phyloP scores from a whole-genome alignment of 2,329 filamentous ascomycete genomes.

The Alternaria sp. region DNA sequence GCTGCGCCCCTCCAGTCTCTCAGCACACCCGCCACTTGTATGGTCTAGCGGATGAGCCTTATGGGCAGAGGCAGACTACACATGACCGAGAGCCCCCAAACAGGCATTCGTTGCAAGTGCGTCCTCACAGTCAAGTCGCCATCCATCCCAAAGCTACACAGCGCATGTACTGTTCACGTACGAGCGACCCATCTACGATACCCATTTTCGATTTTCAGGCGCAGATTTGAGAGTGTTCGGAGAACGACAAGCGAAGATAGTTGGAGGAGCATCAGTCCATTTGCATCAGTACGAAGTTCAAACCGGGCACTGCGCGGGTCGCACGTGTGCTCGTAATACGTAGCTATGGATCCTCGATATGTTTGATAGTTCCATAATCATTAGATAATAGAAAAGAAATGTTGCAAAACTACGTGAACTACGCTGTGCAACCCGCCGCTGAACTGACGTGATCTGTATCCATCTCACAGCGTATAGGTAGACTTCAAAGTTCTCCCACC shows the following conservation, averaged over 20 bases:
- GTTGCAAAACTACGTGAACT: neutral
- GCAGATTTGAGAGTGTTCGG: neutral
- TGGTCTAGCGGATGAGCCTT: neutral
- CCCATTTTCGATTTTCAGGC: too few relatives aligned
- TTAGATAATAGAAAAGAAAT: neutral
- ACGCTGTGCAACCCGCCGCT: fast-evolving
- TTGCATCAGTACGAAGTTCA: neutral
- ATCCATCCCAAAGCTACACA: neutral
- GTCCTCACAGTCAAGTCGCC: neutral
- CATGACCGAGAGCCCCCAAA: neutral
- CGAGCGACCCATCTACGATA: neutral
- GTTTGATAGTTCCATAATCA: neutral
- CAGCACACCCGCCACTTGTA: neutral
- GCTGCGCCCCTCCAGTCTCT: neutral
- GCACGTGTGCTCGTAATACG: neutral
- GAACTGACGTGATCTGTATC: neutral
- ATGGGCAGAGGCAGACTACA: neutral
- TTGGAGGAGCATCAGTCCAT: neutral
- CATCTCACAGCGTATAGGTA: neutral
- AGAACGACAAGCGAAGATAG: neutral
- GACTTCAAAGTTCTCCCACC: neutral
- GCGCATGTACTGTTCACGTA: neutral
- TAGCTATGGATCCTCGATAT: neutral
- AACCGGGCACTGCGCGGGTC: neutral
- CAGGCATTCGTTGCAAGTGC: neutral